A percentile compares a stretch with the other conserved stretches of the same genome.
Evolutionary conservation across 345 rosid species (phyloP).

Genomic region (Conringia planisiliqua): DNA sequence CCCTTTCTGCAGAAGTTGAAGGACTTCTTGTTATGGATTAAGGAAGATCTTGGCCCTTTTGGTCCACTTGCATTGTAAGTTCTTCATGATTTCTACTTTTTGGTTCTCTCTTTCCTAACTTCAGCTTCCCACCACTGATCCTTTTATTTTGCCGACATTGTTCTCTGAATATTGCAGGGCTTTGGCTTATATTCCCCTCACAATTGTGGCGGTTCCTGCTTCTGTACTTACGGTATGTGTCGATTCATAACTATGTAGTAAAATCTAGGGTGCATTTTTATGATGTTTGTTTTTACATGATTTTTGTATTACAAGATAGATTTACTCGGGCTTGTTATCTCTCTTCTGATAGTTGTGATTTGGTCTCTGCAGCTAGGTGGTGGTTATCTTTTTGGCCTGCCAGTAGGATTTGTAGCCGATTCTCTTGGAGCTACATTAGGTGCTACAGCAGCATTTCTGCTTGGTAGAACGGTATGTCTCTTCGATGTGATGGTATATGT

Average conservation of each 20-base stretch:
- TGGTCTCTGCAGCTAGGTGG: constrained; percentile 81
- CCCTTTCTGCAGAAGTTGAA: constrained; percentile 39
- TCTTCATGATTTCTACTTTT: not conserved
- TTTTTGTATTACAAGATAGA: not conserved
- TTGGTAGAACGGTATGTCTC: constrained; percentile 80
- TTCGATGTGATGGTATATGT: not conserved
- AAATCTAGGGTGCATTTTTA: not conserved
- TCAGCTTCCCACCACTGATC: not conserved
- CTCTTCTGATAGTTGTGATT: not conserved
- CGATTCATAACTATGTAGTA: constrained; percentile 1
- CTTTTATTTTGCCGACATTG: not conserved
- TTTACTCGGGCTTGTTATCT: not conserved
- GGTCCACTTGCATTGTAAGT: constrained; percentile 59
- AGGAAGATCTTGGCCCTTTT: constrained; percentile 56
- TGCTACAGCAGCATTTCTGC: constrained; percentile 93
- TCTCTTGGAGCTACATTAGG: constrained; percentile 94
- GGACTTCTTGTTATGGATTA: constrained; percentile 51
- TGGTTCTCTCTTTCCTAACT: not conserved
- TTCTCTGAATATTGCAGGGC: constrained; percentile 31
- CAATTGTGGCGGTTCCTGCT: constrained; percentile 52
- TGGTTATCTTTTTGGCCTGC: constrained; percentile 96
- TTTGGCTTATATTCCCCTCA: constrained; percentile 48
- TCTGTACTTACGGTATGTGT: constrained; percentile 53
- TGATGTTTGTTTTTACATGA: not conserved
- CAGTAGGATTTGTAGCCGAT: constrained; percentile 95